Conservation (phyloP, 352 stramenopile genomes). For the Globisporangium nagaii region DNA sequence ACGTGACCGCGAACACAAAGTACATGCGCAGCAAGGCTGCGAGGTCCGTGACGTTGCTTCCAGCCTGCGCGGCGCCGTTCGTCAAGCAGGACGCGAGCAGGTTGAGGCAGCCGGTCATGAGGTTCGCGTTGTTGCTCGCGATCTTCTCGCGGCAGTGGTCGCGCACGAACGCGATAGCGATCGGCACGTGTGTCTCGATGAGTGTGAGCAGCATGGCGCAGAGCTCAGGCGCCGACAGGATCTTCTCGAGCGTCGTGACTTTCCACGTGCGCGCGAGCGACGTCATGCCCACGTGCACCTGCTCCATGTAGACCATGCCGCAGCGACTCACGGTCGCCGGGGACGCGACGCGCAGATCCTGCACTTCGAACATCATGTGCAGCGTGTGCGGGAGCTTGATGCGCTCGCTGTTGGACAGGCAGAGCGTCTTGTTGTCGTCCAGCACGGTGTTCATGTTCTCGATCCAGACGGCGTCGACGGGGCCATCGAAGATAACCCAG, state of each 20-base stretch:
- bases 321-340: constrained; percentile 87
- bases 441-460: constrained; percentile 91
- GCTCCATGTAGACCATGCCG: constrained; percentile 92
- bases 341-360: constrained; percentile 85
- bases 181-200: constrained; percentile 78
- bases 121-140: constrained; percentile 81
- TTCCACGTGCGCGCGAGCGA: constrained; percentile 77
- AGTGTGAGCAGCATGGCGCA: constrained; percentile 64
- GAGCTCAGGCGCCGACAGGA: constrained; percentile 48
- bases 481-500: constrained; percentile 90
- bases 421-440: constrained; percentile 88
- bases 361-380: constrained; percentile 93
- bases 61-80: constrained; percentile 31
- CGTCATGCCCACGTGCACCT: constrained; percentile 76
- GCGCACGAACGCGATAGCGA: constrained; percentile 84
- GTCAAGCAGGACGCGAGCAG: constrained; percentile 71
- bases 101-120: constrained; percentile 88
- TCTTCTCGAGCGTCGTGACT: constrained; percentile 65
- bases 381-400: constrained; percentile 85
- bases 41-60: constrained; percentile 44
- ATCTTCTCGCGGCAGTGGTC: constrained; percentile 88
- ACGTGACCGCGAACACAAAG: constrained; percentile 84
- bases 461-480: constrained; percentile 91
- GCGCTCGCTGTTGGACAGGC: constrained; percentile 80
- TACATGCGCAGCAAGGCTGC: constrained; percentile 72